A percentile compares a stretch with the other conserved stretches of the same genome.
phyloP scores from a whole-genome alignment of 2,329 filamentous ascomycete genomes.

The Ophiostoma perfectum region DNA sequence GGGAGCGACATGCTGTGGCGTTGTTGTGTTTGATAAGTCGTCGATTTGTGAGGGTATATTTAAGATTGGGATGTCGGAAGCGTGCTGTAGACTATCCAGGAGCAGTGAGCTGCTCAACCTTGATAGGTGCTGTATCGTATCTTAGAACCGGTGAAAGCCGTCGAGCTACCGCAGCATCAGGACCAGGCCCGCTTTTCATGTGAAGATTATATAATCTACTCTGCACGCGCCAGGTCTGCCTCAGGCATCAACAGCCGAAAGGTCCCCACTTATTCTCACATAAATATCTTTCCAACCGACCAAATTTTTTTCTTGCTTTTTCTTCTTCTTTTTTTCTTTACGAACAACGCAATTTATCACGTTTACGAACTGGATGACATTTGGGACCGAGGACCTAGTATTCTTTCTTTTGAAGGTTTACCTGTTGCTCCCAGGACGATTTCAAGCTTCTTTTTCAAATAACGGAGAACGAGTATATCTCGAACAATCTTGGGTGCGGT shows the following conservation, averaged over 20 bases:
- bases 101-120: too few relatives aligned
- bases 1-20: constrained; percentile 36
- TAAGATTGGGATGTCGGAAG: not conserved
- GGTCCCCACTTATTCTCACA: constrained; percentile 5
- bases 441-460: constrained; percentile 39
- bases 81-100: too few relatives aligned
- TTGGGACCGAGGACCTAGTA: constrained; percentile 37
- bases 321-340: constrained; percentile 34
- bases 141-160: not conserved
- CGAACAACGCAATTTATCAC: constrained; percentile 46
- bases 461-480: constrained; percentile 42
- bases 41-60: not conserved
- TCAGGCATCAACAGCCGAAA: not conserved
- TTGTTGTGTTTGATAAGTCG: constrained; percentile 21
- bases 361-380: constrained; percentile 40
- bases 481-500: constrained; percentile 49
- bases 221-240: not conserved
- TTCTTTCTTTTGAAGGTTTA: constrained; percentile 16
- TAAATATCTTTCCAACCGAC: constrained; percentile 15
- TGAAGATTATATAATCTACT: not conserved
- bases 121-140: not conserved
- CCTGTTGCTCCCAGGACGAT: constrained; percentile 39
- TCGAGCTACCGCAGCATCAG: not conserved
- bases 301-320: constrained; percentile 25
- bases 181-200: constrained; percentile 7